Evolutionary conservation across 208 protist genomes (phyloP).

Genomic region (Eutreptiella sp.): DNA sequence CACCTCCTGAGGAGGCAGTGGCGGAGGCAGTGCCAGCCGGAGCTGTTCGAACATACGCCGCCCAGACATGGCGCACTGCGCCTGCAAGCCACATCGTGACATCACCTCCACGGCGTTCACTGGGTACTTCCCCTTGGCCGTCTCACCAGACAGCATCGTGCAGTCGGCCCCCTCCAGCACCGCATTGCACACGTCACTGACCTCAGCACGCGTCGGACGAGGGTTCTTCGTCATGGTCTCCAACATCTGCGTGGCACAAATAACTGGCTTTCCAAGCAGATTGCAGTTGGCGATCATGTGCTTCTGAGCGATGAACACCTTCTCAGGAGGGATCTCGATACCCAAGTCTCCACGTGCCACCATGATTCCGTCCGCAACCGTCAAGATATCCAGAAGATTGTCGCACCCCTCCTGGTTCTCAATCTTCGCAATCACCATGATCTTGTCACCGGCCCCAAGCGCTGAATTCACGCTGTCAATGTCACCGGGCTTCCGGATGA

Average conservation of each 20-base stretch:
- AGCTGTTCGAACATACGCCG: slow-evolving; percentile 55
- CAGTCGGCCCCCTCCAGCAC: slow-evolving; percentile 97
- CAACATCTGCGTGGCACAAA: slow-evolving; percentile 98
- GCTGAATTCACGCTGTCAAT: slow-evolving; percentile 80
- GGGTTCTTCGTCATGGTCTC: slow-evolving; percentile 94
- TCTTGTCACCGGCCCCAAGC: slow-evolving; percentile 79
- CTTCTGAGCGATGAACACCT: slow-evolving; percentile 96
- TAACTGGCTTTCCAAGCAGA: slow-evolving; percentile 93
- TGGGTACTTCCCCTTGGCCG: slow-evolving; percentile 93
- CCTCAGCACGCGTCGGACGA: slow-evolving; percentile 96
- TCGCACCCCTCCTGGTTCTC: slow-evolving; percentile 96
- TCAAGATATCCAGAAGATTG: slow-evolving; percentile 97
- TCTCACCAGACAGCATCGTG: slow-evolving; percentile 98
- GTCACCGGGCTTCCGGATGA: slow-evolving; percentile 90
- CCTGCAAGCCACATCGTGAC: slow-evolving; percentile 78
- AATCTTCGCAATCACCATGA: slow-evolving; percentile 97
- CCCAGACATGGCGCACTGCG: slow-evolving; percentile 64
- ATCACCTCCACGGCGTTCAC: slow-evolving; percentile 90
- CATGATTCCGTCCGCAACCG: slow-evolving; percentile 95
- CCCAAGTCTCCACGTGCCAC: slow-evolving; percentile 97
- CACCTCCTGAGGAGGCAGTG: slow-evolving; percentile 71
- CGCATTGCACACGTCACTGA: slow-evolving; percentile 93
- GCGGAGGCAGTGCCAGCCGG: slow-evolving; percentile 43
- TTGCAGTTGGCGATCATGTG: slow-evolving; percentile 98
- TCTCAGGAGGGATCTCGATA: slow-evolving; percentile 95